phyloP scores from a whole-genome alignment of 495 filamentous ascomycete genomes.

The Neurospora hispaniola region DNA sequence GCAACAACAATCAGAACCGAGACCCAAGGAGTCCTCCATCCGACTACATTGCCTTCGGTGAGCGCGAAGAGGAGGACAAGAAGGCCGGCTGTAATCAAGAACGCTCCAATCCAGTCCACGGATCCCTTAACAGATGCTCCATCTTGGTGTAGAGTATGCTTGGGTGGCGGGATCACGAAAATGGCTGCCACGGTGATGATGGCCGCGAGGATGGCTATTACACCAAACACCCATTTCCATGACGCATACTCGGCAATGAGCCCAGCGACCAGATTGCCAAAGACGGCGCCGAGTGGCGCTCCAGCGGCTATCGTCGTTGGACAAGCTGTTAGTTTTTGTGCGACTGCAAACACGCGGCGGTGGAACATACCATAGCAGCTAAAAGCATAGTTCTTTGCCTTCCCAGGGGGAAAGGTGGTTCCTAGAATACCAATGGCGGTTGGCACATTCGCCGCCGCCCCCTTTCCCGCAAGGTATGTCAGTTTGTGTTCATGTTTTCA shows the following conservation, averaged over 20 bases:
- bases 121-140: constrained; percentile 17
- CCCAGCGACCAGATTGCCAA: constrained; percentile 45
- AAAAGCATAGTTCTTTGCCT: constrained; percentile 56
- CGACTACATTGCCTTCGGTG: constrained; percentile 52
- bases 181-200: constrained; percentile 47
- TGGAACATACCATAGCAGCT: constrained; percentile 29
- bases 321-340: not conserved
- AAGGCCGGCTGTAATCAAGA: constrained; percentile 52
- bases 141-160: constrained; percentile 18
- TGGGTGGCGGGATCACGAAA: constrained; percentile 55
- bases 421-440: constrained; percentile 56
- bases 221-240: constrained; percentile 59
- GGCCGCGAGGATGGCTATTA: constrained; percentile 51
- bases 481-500: not conserved
- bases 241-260: constrained; percentile 42
- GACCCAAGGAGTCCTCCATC: constrained; percentile 59
- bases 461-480: constrained; percentile 26
- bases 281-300: constrained; percentile 44
- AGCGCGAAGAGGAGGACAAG: constrained; percentile 51
- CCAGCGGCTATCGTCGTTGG: constrained; percentile 34
- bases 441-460: constrained; percentile 55
- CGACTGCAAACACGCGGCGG: not conserved
- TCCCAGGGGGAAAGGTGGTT: constrained; percentile 47
- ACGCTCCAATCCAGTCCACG: constrained; percentile 57
- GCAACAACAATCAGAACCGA: constrained; percentile 53